Conservation (phyloP, 352 stramenopile genomes). For the Aphanomyces stellatus region DNA sequence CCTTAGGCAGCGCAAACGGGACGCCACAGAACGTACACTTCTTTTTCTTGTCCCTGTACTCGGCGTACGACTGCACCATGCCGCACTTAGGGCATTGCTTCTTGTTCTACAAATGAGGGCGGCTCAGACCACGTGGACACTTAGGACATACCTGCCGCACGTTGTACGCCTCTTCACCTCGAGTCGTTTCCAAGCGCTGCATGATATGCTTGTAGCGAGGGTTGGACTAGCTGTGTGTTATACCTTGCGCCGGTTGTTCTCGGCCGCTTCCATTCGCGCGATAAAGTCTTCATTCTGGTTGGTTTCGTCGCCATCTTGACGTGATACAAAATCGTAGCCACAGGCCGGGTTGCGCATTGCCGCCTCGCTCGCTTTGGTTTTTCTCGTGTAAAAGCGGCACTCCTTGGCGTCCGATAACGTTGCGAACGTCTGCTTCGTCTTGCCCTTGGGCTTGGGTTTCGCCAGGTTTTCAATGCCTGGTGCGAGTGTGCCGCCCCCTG, state of each 20-base stretch:
- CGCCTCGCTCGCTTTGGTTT: conserved; percentile 10
- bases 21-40: conserved; percentile 66
- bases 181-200: conserved; percentile 62
- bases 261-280: conserved; percentile 64
- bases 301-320: not conserved
- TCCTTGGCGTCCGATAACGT: conserved; percentile 63
- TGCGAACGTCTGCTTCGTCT: conserved; percentile 44
- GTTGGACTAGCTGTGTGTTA: not conserved
- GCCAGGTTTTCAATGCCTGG: conserved; percentile 33
- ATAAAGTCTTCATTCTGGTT: conserved; percentile 37
- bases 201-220: not conserved
- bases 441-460: conserved; percentile 33
- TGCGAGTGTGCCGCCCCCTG: no score
- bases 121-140: no score
- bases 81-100: conserved; percentile 65
- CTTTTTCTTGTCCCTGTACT: conserved; percentile 82
- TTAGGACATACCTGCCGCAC: conserved; percentile 30
- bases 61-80: conserved; percentile 63
- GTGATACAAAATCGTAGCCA: conserved; percentile 17
- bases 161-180: conserved; percentile 72
- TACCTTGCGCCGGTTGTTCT: conserved; percentile 72
- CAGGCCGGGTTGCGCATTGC: conserved; percentile 15
- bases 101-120: conserved; percentile 40
- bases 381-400: conserved; percentile 51
- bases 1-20: conserved; percentile 46